phyloP scores from a whole-genome alignment of 163 green algal species.

The Scenedesmus sp. region DNA sequence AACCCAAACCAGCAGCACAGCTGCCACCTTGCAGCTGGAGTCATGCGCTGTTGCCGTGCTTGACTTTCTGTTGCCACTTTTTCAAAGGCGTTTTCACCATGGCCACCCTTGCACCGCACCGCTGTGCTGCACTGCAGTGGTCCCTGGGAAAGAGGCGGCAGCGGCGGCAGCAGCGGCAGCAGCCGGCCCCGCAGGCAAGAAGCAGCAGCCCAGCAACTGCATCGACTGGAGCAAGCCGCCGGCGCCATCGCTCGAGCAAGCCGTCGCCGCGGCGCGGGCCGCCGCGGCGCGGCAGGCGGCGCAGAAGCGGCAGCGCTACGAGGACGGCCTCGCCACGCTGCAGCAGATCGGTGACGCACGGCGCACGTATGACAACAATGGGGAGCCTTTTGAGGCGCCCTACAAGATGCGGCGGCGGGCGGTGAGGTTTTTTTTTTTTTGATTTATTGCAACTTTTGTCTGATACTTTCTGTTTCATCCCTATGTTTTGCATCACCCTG shows the following conservation, averaged over 20 bases:
- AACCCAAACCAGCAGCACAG: too few species aligned
- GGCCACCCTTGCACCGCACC: too few species aligned
- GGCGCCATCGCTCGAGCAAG: background rate
- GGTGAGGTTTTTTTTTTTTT: background rate
- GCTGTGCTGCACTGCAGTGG: background rate
- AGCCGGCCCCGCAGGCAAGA: background rate
- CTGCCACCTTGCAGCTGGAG: too few species aligned
- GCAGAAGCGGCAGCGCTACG: conserved; percentile 1
- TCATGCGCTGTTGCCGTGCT: too few species aligned
- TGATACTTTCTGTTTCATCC: too few species aligned
- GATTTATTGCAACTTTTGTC: too few species aligned
- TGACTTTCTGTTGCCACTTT: too few species aligned
- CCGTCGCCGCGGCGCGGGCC: background rate
- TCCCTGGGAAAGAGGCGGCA: conserved; percentile 17
- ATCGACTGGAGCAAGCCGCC: conserved; percentile 33
- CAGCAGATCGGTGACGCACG: background rate
- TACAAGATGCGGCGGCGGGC: background rate
- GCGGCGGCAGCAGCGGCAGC: conserved; percentile 17
- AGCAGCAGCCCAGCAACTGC: background rate
- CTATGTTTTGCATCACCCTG: background rate
- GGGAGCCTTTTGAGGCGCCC: background rate
- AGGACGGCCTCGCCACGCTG: too few species aligned
- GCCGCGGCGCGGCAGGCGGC: background rate
- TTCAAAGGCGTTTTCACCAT: too few species aligned
- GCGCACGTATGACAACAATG: conserved; percentile 30